Evolutionary conservation across 257 asterid species (phyloP).

Genomic region (Solanum chmielewskii): DNA sequence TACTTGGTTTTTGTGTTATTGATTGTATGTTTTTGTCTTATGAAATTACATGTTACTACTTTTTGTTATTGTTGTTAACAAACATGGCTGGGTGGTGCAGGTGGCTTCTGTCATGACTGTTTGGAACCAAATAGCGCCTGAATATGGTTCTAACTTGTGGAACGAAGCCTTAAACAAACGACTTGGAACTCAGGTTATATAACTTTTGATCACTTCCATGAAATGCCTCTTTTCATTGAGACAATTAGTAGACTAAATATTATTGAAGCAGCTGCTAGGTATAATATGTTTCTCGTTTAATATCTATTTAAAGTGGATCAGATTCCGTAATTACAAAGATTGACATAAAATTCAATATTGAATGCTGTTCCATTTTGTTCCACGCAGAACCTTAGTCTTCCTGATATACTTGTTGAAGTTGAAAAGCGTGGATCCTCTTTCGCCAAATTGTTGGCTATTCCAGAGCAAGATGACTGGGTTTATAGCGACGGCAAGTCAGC

Average conservation of each 20-base stretch:
- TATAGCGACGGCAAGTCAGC: slow-evolving; percentile 80
- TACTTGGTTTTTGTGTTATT: background rate
- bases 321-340: background rate
- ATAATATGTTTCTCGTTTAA: background rate
- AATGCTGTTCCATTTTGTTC: background rate
- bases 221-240: background rate
- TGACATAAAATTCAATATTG: background rate
- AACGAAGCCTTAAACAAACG: slow-evolving; percentile 89
- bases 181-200: slow-evolving; percentile 74
- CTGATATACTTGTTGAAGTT: slow-evolving; percentile 78
- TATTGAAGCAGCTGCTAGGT: background rate
- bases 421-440: slow-evolving; percentile 81
- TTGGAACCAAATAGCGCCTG: slow-evolving; percentile 74
- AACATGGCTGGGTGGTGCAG: slow-evolving; percentile 25
- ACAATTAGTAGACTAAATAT: background rate
- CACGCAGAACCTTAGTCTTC: slow-evolving; percentile 55
- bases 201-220: background rate
- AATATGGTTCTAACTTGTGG: slow-evolving; percentile 83
- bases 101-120: slow-evolving; percentile 89
- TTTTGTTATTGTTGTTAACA: background rate
- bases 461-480: slow-evolving; percentile 85
- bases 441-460: slow-evolving; percentile 67
- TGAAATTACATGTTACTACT: background rate
- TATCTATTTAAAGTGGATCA: background rate
- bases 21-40: background rate